Evolutionary conservation across 1,139 yeast species (phyloP).

Genomic region (Suhomyces guaymorum): DNA sequence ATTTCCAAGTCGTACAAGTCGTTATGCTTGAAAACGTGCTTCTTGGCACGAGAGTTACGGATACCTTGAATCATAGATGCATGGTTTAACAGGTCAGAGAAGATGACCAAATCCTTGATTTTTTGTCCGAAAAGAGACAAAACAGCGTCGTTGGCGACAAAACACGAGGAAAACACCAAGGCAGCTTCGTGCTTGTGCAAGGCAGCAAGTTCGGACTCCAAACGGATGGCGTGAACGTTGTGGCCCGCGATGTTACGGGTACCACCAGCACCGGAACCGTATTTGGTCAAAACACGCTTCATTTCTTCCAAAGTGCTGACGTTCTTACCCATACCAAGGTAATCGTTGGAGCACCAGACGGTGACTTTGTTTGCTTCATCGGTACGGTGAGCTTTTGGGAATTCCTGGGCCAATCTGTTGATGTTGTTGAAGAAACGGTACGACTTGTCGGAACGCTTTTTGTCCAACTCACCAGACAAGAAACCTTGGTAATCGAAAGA

Average conservation of each 20-base stretch:
- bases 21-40: slow-evolving; percentile 91
- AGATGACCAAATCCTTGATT: slow-evolving; percentile 83
- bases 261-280: slow-evolving; percentile 99
- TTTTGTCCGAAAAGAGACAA: slow-evolving; percentile 88
- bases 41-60: slow-evolving; percentile 82
- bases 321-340: slow-evolving; percentile 91
- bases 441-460: slow-evolving; percentile 84
- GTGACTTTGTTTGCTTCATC: slow-evolving; percentile 80
- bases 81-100: slow-evolving; percentile 91
- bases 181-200: slow-evolving; percentile 96
- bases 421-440: slow-evolving; percentile 96
- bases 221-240: slow-evolving; percentile 78
- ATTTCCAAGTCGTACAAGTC: slow-evolving; percentile 80
- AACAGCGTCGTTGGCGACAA: slow-evolving; percentile 97
- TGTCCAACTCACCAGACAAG: slow-evolving; percentile 61
- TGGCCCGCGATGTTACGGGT: slow-evolving; percentile 99
- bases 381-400: slow-evolving; percentile 87
- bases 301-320: slow-evolving; percentile 69
- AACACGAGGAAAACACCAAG: slow-evolving; percentile 91
- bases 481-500: slow-evolving; percentile 67
- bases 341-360: slow-evolving; percentile 98
- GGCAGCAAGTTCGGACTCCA: slow-evolving; percentile 85
- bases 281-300: slow-evolving; percentile 78
- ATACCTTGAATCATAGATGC: slow-evolving; percentile 98
- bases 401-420: slow-evolving; percentile 90